phyloP scores from a whole-genome alignment of 1,284 basidiomycete genomes.

The Cutaneotrichosporon cavernicola region DNA sequence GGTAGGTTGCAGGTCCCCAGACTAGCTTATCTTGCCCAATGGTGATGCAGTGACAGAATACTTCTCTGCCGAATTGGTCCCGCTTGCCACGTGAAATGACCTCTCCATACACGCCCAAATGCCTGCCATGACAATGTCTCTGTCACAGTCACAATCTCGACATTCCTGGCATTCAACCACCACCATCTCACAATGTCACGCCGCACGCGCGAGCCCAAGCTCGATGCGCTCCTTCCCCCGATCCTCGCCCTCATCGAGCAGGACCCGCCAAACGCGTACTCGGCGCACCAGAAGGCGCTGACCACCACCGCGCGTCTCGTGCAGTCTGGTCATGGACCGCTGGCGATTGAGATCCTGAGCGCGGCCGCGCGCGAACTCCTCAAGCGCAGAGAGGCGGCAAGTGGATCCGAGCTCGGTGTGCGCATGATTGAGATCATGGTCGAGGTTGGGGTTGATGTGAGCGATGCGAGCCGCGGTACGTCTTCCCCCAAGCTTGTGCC shows the following conservation, averaged over 20 bases:
- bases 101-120: too few species aligned
- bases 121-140: too few species aligned
- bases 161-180: neutral
- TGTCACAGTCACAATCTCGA: neutral
- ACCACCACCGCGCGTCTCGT: slow-evolving; percentile 84
- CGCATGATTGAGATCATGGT: slow-evolving; percentile 81
- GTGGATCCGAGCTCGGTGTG: slow-evolving; percentile 74
- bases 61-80: too few species aligned
- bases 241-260: slow-evolving; percentile 45
- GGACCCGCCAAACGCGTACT: slow-evolving; percentile 63
- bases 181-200: slow-evolving; percentile 40
- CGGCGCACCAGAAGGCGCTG: slow-evolving; percentile 90
- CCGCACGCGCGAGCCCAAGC: slow-evolving; percentile 38
- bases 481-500: slow-evolving; percentile 21
- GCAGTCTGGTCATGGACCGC: slow-evolving; percentile 72
- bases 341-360: slow-evolving; percentile 83
- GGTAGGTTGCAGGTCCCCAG: too few species aligned
- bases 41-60: too few species aligned
- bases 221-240: slow-evolving; percentile 49
- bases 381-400: slow-evolving; percentile 81
- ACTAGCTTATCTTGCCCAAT: too few species aligned
- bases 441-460: slow-evolving; percentile 65
- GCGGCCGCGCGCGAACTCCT: slow-evolving; percentile 77
- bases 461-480: slow-evolving; percentile 67
- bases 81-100: too few species aligned